Evolutionary conservation across 1,284 basidiomycete species (phyloP).

Genomic region (Cutaneotrichosporon curvatum): DNA sequence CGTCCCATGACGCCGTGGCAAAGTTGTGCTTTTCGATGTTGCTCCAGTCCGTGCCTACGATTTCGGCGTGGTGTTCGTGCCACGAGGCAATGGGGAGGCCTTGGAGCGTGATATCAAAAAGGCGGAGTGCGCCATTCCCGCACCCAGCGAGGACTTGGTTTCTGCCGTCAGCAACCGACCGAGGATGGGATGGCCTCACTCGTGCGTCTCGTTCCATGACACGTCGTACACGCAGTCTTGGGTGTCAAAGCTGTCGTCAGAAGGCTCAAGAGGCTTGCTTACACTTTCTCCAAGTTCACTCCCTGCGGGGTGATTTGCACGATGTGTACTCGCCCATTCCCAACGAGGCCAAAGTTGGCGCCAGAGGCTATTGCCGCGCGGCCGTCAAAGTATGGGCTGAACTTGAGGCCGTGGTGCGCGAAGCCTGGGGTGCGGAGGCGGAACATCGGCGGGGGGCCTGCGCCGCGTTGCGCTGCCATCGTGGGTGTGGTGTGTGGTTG

Average conservation of each 20-base stretch:
- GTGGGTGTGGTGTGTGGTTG: no score
- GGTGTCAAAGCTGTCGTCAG: slow-evolving; percentile 67
- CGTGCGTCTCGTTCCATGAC: slow-evolving; percentile 88
- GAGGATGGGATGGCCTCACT: no score
- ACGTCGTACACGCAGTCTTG: slow-evolving; percentile 89
- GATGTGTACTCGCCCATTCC: slow-evolving; percentile 80
- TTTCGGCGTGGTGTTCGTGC: slow-evolving; percentile 89
- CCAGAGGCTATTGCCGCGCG: slow-evolving; percentile 79
- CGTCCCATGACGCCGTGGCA: slow-evolving; percentile 87
- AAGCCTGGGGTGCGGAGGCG: slow-evolving; percentile 61
- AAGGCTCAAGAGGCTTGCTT: slow-evolving; percentile 30
- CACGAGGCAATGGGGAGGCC: slow-evolving; percentile 70
- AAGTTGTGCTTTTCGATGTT: slow-evolving; percentile 89
- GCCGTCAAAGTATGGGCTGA: slow-evolving; percentile 83
- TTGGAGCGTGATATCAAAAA: slow-evolving; percentile 82
- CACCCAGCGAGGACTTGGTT: slow-evolving; percentile 80
- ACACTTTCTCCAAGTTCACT: slow-evolving; percentile 61
- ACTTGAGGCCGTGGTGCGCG: slow-evolving; percentile 79
- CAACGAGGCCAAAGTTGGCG: slow-evolving; percentile 91
- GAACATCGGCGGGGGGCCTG: neutral
- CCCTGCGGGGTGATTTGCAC: slow-evolving; percentile 53
- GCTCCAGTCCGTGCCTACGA: slow-evolving; percentile 95
- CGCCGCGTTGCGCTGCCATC: no score
- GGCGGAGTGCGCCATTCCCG: slow-evolving; percentile 81
- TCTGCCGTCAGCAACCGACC: no score